Evolutionary conservation across 345 rosid species (phyloP).

Genomic region (Rhizophora mangle): DNA sequence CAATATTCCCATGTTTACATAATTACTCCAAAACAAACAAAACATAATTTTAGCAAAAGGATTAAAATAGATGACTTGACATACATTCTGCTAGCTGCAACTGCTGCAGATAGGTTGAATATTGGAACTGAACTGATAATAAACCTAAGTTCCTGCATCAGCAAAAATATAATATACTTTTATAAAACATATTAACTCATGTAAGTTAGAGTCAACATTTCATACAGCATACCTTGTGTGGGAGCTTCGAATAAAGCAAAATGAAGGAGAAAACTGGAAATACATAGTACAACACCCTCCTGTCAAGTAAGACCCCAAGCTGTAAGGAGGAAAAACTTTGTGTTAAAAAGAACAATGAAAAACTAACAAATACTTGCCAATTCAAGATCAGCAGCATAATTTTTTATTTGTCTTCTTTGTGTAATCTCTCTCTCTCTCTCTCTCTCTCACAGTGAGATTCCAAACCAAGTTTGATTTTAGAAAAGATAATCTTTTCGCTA

Average conservation of each 20-base stretch:
- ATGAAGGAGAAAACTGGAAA: constrained; percentile 71
- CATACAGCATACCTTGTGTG: constrained; percentile 68
- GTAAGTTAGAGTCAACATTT: constrained; percentile 20
- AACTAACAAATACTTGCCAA: background rate
- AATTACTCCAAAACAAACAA: no score
- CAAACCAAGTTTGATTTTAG: no score
- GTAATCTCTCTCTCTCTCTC: no score
- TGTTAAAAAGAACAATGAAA: background rate
- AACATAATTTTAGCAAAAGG: background rate
- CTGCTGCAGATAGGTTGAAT: constrained; percentile 89
- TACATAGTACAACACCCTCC: constrained; percentile 58
- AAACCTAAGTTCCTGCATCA: constrained; percentile 90
- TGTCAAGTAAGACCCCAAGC: constrained; percentile 76
- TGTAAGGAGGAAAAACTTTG: constrained; percentile 33
- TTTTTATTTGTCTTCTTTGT: no score
- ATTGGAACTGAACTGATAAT: constrained; percentile 89
- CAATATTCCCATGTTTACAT: no score
- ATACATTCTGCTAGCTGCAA: constrained; percentile 89
- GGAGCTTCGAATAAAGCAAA: constrained; percentile 90
- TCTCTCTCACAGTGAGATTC: no score
- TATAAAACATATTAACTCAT: constrained; percentile 9
- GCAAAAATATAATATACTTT: constrained; percentile 7
- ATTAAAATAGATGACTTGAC: constrained; percentile 7
- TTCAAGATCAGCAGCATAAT: background rate
- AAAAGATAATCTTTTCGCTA: no score